Evolutionary conservation across 78 protist species (phyloP).

Genomic region (Dictyostelium brefeldianum): DNA sequence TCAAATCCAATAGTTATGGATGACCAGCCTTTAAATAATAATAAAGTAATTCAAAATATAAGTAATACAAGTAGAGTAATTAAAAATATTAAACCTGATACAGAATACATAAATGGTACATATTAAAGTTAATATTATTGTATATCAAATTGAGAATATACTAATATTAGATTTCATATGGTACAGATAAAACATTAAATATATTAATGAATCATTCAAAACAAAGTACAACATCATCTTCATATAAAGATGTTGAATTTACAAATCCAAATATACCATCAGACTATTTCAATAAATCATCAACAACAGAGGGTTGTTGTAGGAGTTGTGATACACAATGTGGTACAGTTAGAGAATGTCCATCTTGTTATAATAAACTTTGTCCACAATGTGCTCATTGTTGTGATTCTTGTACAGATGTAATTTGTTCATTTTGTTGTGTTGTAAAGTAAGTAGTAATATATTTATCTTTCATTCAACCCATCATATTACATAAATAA

Average conservation of each 20-base stretch:
- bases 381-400: constrained; percentile 21
- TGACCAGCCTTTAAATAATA: neutral
- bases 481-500: neutral
- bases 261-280: constrained; percentile 30
- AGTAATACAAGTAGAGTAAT: neutral
- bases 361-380: constrained; percentile 1
- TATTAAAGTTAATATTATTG: neutral
- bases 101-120: constrained; percentile 1
- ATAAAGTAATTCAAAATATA: neutral
- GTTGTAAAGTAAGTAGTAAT: constrained; percentile 25
- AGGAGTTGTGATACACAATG: neutral
- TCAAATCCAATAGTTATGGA: neutral
- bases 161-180: neutral
- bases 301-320: neutral
- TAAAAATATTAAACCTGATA: constrained; percentile 12
- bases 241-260: neutral
- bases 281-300: neutral
- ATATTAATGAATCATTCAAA: neutral
- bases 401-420: constrained; percentile 10
- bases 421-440: constrained; percentile 39
- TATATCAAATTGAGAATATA: neutral
- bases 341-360: constrained; percentile 11
- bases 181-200: constrained; percentile 24
- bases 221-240: neutral
- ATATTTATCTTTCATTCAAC: neutral